These are phyloP conservation scores for Paramyrothecium sp. DNA, from an alignment of 2,329 filamentous ascomycete genomes.

Conservation along the genomic window DNA sequence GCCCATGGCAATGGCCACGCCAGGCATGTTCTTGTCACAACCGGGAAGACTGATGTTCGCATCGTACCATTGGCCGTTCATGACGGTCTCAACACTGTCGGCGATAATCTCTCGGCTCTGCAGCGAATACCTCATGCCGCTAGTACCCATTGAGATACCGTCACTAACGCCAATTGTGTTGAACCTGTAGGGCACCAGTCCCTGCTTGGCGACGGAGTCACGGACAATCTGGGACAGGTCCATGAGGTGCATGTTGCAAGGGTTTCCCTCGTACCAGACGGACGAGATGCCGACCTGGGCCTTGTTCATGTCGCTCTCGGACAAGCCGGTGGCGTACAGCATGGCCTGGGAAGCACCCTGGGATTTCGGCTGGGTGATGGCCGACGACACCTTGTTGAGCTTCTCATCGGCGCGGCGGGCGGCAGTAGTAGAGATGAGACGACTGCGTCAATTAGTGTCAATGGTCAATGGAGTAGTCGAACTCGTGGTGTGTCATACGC, in stretches of 20 bases:
- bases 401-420: slow-evolving; percentile 47
- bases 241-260: slow-evolving; percentile 98
- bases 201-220: slow-evolving; percentile 63
- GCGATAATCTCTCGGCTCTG: slow-evolving; percentile 97
- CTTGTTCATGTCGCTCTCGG: slow-evolving; percentile 87
- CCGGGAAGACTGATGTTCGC: slow-evolving; percentile 95
- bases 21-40: slow-evolving; percentile 99
- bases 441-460: slow-evolving; percentile 28
- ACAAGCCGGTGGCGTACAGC: slow-evolving; percentile 93
- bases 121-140: slow-evolving; percentile 92
- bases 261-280: slow-evolving; percentile 97
- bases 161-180: slow-evolving; percentile 99
- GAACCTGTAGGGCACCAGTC: slow-evolving; percentile 92
- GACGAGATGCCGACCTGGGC: slow-evolving; percentile 97
- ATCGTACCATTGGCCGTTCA: slow-evolving; percentile 99
- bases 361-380: slow-evolving; percentile 94
- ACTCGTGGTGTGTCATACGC: slow-evolving; percentile 14
- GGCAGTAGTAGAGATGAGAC: slow-evolving; percentile 49
- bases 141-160: slow-evolving; percentile 97
- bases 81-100: slow-evolving; percentile 97
- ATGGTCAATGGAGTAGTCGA: not conserved
- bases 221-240: slow-evolving; percentile 78
- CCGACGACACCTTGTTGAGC: slow-evolving; percentile 81
- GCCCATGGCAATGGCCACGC: slow-evolving; percentile 89
- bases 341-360: slow-evolving; percentile 98